Evolutionary conservation across 2,329 filamentous ascomycete species (phyloP).

Genomic region (Ophiostoma sp.): DNA sequence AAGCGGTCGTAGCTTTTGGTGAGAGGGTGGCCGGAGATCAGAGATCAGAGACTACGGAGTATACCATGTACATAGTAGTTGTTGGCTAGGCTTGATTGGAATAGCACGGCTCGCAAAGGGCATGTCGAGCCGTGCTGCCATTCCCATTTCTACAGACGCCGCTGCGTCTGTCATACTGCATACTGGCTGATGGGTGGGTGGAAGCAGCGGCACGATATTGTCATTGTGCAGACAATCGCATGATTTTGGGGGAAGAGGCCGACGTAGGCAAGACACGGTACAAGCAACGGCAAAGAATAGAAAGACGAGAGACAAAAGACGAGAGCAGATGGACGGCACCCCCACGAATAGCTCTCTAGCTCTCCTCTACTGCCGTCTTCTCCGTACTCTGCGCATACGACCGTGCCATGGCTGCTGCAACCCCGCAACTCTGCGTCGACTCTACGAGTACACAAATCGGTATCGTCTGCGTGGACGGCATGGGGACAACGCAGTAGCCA

Average conservation of each 20-base stretch:
- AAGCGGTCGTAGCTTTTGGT: neutral
- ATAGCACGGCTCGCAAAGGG: neutral
- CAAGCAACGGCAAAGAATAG: neutral
- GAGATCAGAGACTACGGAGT: neutral
- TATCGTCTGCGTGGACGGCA: neutral
- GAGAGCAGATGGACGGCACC: neutral
- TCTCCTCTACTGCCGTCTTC: neutral
- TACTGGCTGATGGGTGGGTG: neutral
- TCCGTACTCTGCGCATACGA: constrained; percentile 1
- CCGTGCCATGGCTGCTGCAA: constrained; percentile 9
- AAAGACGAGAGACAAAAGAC: neutral
- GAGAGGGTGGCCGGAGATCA: neutral
- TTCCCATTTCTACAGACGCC: neutral
- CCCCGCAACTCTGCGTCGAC: neutral
- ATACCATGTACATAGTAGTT: no score
- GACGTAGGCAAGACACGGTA: neutral
- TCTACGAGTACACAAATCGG: neutral
- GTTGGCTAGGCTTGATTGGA: neutral
- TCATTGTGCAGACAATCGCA: neutral
- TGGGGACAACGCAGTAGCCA: neutral
- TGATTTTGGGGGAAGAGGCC: neutral
- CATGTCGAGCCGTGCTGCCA: neutral
- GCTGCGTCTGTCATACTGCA: constrained; percentile 9
- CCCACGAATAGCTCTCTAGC: neutral
- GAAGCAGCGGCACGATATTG: neutral